A percentile compares a stretch with the other conserved stretches of the same genome.
phyloP scores from a whole-genome alignment of 2,329 filamentous ascomycete genomes.

The Geosmithia putterillii region DNA sequence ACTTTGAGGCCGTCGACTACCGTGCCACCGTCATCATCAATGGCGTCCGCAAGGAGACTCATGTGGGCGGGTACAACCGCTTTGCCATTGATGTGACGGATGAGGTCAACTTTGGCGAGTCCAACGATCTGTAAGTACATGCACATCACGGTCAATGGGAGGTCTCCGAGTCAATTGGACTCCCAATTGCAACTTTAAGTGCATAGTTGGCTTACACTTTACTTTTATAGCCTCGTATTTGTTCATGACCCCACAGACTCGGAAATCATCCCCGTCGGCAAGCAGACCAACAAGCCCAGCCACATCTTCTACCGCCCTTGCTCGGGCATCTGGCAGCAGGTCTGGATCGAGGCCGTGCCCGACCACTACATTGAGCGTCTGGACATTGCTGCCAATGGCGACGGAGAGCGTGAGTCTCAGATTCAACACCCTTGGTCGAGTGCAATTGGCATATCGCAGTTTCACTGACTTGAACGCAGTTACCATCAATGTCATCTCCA shows the following conservation, averaged over 20 bases:
- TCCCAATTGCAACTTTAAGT: not conserved
- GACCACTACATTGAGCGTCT: constrained; percentile 43
- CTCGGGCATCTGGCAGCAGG: constrained; percentile 63
- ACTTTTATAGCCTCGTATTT: constrained; percentile 36
- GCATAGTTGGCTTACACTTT: not conserved
- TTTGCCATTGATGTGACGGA: constrained; percentile 48
- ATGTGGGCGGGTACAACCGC: constrained; percentile 49
- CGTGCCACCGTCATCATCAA: constrained; percentile 47
- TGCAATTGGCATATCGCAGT: not conserved
- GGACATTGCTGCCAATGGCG: constrained; percentile 44
- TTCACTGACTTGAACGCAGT: constrained; percentile 23
- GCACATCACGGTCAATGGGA: too few relatives aligned
- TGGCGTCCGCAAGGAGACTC: constrained; percentile 33
- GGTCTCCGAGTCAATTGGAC: too few relatives aligned
- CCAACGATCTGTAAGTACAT: constrained; percentile 39
- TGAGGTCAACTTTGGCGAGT: constrained; percentile 21
- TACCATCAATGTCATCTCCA: constrained; percentile 40
- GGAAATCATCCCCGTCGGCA: constrained; percentile 51
- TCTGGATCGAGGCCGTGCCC: constrained; percentile 57
- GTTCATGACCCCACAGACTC: constrained; percentile 56
- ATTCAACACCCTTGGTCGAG: not conserved
- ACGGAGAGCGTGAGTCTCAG: constrained; percentile 31
- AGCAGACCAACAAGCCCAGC: constrained; percentile 42
- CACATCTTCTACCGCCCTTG: constrained; percentile 64
- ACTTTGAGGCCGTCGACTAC: constrained; percentile 49